Base-by-base conservation (phyloP, 306 rosid genomes). In the Malus orientalis region DNA sequence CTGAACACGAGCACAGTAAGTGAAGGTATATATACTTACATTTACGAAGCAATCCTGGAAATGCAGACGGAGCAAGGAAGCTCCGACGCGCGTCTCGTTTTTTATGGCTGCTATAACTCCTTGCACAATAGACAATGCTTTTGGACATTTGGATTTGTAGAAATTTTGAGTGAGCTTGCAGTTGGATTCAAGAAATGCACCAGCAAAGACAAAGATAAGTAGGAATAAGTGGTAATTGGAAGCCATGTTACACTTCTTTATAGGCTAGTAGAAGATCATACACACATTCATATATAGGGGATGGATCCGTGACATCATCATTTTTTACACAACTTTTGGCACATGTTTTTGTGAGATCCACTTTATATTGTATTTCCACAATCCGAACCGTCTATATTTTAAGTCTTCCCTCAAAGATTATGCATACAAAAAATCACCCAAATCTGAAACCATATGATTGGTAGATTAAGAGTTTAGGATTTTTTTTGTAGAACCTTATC, bases 21-120 rank as follows among this genome's bases (percentile, higher is more conserved):
- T 69, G 74, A 38, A 4, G 74, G 69, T 57, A 15, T 13, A 54
- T 12, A 59, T 33, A 77, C 93, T 77, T n/a, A 89, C 89, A 25
- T 89, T 89, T 10, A 89, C 93, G 71, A 89, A 89, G 81, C 93
- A 87, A 47, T 89, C 93, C 8, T 89, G 89, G 81, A 89, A 89
- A 82, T 87, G 88, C 75, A 89, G 73, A 25, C 88, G 81, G 63
- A 89, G 93, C 47, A 89, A 64, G 44, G 91, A 89, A 74, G 91
- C 93, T 10, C 88, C 88, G 0, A 87, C 68, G 20, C 91, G 89
- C 19, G 84, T 55, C 76, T 87, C 89, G 0, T 61, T 79, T 4
- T 55, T 15, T 1, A 87, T 74, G 83, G 89, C 88, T 67, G 77
- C n/a, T 25, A 20, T 74, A 49, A 87, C 87, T 22, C 63, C 51